Conservation (phyloP, 305 asterid species). For the Fraxinus angustifolia region DNA sequence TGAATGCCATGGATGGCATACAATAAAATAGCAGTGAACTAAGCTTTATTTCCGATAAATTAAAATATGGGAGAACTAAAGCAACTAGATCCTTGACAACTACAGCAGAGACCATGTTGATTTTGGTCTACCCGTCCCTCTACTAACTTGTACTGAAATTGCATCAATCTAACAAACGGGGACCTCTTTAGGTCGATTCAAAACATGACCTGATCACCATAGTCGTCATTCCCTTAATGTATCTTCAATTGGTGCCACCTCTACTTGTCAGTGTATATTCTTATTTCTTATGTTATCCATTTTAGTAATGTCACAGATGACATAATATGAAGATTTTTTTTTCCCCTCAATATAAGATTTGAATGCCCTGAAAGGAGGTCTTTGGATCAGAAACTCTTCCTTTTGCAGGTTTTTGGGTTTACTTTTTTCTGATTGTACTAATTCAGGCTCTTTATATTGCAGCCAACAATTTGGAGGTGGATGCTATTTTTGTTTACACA, state of each 20-base stretch:
- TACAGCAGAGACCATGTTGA: not conserved
- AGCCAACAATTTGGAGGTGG: constrained; percentile 94
- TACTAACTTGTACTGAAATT: not conserved
- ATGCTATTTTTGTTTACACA: constrained; percentile 91
- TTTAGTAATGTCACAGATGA: not conserved
- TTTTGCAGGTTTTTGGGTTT: not conserved
- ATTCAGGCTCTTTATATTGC: constrained; percentile 30
- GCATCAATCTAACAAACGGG: not conserved
- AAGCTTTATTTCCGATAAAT: not conserved
- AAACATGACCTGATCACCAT: not conserved
- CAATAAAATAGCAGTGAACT: not conserved
- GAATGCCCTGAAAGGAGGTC: not conserved
- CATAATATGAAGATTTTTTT: not conserved
- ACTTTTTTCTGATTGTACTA: constrained; percentile 13
- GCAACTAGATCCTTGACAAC: not conserved
- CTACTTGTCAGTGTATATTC: not conserved
- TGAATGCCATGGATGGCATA: not conserved
- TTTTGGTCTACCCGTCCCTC: not conserved
- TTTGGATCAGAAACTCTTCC: not conserved
- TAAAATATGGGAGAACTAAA: not conserved
- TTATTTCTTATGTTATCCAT: not conserved
- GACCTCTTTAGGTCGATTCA: not conserved
- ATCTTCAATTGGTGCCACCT: not conserved
- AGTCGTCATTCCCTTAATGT: not conserved
- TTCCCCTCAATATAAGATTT: not conserved